phyloP scores from a whole-genome alignment of 2,329 filamentous ascomycete species.

The Aspergillus japonicus region DNA sequence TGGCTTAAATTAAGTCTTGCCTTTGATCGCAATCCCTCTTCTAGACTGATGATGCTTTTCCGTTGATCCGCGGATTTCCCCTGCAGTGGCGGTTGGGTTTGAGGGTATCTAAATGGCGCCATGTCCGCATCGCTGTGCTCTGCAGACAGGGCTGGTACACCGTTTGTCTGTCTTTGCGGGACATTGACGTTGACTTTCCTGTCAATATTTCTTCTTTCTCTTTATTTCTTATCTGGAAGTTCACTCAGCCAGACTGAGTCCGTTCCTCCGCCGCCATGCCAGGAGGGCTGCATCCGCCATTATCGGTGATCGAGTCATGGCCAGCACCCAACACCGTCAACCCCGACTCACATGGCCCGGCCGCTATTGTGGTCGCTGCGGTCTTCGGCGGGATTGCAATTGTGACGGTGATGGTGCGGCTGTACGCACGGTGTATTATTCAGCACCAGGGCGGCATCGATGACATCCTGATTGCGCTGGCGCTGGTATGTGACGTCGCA shows the following conservation, averaged over 20 bases:
- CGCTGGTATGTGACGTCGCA: neutral
- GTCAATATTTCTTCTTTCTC: neutral
- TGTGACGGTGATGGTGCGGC: neutral
- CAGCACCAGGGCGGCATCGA: neutral
- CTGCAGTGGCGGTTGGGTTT: no score
- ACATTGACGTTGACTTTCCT: neutral
- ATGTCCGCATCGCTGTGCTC: neutral
- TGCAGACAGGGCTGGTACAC: neutral
- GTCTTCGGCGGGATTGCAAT: slow-evolving; percentile 1
- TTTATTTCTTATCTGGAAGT: neutral
- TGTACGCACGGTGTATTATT: slow-evolving; percentile 5
- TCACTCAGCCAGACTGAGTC: neutral
- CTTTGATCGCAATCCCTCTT: neutral
- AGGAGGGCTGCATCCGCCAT: slow-evolving; percentile 6
- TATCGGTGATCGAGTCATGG: slow-evolving; percentile 9
- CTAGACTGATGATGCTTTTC: neutral
- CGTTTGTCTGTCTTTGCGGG: neutral
- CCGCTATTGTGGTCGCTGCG: neutral
- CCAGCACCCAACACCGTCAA: slow-evolving; percentile 5
- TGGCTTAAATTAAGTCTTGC: neutral
- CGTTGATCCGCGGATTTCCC: neutral
- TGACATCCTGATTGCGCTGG: slow-evolving; percentile 4
- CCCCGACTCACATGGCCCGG: slow-evolving; percentile 7
- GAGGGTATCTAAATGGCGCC: neutral
- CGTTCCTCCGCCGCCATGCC: neutral